Conservation (phyloP, 164 flowering plant species). For the Pachysandra terminalis region DNA sequence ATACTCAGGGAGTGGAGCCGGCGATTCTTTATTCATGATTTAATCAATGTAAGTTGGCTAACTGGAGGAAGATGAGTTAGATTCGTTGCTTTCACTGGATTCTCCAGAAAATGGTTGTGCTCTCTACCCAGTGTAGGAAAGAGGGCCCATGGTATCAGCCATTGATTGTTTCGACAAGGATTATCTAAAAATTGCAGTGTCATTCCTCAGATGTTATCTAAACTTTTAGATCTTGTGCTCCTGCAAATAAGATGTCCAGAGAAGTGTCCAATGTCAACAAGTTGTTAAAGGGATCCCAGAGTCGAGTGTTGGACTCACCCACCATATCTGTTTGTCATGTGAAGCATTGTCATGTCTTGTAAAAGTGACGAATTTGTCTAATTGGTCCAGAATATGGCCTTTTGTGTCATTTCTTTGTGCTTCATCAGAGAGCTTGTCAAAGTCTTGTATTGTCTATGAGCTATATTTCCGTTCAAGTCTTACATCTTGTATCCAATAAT, state of each 20-base stretch:
- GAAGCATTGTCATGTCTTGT: neutral
- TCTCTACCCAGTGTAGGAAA: slow-evolving; percentile 18
- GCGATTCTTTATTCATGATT: slow-evolving; percentile 30
- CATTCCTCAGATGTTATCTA: slow-evolving; percentile 4
- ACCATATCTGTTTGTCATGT: slow-evolving; percentile 2
- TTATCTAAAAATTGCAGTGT: neutral
- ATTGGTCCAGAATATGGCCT: slow-evolving; percentile 7
- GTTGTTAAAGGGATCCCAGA: slow-evolving; percentile 4
- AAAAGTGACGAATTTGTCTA: slow-evolving; percentile 8
- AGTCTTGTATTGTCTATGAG: slow-evolving; percentile 10
- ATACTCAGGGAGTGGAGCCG: slow-evolving; percentile 45
- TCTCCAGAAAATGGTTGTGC: slow-evolving; percentile 28
- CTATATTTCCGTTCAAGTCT: neutral
- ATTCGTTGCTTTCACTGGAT: slow-evolving; percentile 29
- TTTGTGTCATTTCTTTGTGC: slow-evolving; percentile 6
- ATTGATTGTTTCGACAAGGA: neutral
- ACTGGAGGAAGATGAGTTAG: slow-evolving; percentile 34
- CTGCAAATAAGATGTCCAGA: slow-evolving; percentile 15
- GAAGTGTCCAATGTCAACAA: neutral
- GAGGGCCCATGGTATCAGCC: neutral
- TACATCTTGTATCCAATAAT: slow-evolving; percentile 6
- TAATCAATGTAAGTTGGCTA: slow-evolving; percentile 34
- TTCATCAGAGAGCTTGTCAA: slow-evolving; percentile 14
- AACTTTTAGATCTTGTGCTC: slow-evolving; percentile 10
- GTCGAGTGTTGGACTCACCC: slow-evolving; percentile 8